Evolutionary conservation across 768 basidiomycete genomes (phyloP).

Genomic region (Leccinellum albellum): DNA sequence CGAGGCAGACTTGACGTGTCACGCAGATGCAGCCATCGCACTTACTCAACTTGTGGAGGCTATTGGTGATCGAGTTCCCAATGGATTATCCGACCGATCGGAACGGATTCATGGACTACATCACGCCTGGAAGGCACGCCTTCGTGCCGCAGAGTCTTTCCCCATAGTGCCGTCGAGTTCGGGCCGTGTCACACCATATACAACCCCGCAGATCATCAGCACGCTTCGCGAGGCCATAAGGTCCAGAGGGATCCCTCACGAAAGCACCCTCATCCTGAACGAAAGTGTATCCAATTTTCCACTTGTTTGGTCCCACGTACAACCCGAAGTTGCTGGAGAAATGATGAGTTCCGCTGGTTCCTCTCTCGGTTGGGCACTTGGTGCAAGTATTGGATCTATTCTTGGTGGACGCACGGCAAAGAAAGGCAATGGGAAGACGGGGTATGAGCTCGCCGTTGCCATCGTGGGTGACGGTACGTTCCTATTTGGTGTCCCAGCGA

Average conservation of each 20-base stretch:
- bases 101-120: conserved; percentile 21
- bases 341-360: conserved; percentile 59
- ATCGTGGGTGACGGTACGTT: conserved; percentile 72
- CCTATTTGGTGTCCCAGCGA: conserved; percentile 61
- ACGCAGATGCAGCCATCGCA: conserved; percentile 52
- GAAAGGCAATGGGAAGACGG: conserved; percentile 20
- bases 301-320: conserved; percentile 55
- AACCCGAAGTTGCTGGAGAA: conserved; percentile 46
- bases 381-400: conserved; percentile 57
- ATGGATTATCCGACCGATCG: conserved; percentile 11
- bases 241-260: conserved; percentile 33
- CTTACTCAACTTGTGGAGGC: conserved; percentile 43
- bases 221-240: conserved; percentile 42
- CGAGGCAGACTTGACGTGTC: conserved; percentile 55
- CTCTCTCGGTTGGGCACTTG: conserved; percentile 66
- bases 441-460: conserved; percentile 51
- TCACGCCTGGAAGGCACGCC: conserved; percentile 22
- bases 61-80: conserved; percentile 4
- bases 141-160: conserved; percentile 34
- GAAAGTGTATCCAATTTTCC: conserved; percentile 61
- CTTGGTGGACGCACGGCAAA: conserved; percentile 38
- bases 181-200: conserved; percentile 18
- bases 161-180: conserved; percentile 15
- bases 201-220: conserved; percentile 48
- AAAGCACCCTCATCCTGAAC: conserved; percentile 50